These are phyloP conservation scores for Lyophyllum semitale DNA, from an alignment of 768 basidiomycete species.

Conservation along the genomic window DNA sequence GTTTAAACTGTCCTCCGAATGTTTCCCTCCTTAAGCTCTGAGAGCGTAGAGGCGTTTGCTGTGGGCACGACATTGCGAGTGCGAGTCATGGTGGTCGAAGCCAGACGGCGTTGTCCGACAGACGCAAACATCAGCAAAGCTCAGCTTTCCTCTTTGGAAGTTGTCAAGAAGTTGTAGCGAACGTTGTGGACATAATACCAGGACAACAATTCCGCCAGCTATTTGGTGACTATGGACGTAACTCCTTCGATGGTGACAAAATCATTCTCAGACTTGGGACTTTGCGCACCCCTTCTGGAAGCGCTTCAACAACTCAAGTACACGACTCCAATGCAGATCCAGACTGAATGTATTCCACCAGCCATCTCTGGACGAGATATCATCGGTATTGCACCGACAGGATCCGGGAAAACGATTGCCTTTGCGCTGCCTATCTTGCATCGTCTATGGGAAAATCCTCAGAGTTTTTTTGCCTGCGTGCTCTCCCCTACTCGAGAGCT, in stretches of 20 bases:
- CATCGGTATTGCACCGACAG: conserved; percentile 94
- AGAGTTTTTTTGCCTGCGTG: conserved; percentile 86
- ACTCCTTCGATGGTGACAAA: background rate
- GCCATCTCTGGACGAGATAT: conserved; percentile 90
- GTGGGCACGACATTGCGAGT: too few relatives aligned
- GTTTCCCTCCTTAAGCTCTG: too few relatives aligned
- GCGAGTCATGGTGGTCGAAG: too few relatives aligned
- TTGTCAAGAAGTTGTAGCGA: too few relatives aligned
- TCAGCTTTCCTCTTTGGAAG: too few relatives aligned
- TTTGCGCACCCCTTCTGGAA: conserved; percentile 85
- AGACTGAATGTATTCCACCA: conserved; percentile 75
- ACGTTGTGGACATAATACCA: too few relatives aligned
- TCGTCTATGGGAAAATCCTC: conserved; percentile 91
- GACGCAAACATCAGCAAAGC: too few relatives aligned
- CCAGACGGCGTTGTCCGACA: too few relatives aligned
- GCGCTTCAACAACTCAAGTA: conserved; percentile 79
- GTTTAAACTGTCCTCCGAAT: too few relatives aligned
- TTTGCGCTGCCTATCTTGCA: conserved; percentile 94
- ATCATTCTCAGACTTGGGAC: conserved; percentile 47
- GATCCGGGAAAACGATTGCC: conserved; percentile 95
- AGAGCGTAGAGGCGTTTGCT: too few relatives aligned
- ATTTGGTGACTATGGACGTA: background rate
- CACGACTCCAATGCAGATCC: conserved; percentile 87
- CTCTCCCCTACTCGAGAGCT: conserved; percentile 94
- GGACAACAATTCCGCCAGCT: too few relatives aligned